These are phyloP conservation scores for Murraya paniculata DNA, from an alignment of 345 rosid species.

Conservation along the genomic window DNA sequence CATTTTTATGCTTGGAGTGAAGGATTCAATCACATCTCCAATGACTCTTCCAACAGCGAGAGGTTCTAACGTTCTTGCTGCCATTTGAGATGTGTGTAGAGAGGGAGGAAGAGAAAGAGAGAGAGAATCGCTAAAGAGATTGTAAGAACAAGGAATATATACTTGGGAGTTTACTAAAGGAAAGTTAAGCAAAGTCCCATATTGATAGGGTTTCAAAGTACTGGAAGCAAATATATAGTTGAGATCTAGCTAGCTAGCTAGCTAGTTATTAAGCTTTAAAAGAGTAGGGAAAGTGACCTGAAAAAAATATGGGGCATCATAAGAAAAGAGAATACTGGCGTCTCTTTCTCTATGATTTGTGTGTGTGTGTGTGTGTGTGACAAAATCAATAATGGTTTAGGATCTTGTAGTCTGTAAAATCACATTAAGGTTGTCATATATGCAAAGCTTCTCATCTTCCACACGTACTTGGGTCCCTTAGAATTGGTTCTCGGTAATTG, in stretches of 20 bases:
- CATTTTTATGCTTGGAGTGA: constrained; percentile 30
- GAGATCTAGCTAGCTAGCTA: constrained; percentile 3
- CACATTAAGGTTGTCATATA: background rate
- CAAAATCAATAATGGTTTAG: background rate
- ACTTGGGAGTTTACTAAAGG: background rate
- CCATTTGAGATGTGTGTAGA: background rate
- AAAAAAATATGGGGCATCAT: background rate
- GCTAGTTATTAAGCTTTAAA: background rate
- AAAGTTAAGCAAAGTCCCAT: background rate
- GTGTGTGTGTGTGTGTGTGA: background rate
- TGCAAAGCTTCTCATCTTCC: background rate
- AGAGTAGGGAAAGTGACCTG: background rate
- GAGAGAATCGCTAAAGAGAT: background rate
- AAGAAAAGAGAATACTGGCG: background rate
- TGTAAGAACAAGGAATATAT: background rate
- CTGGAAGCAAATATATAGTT: background rate
- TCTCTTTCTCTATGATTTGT: background rate
- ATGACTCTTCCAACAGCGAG: constrained; percentile 39
- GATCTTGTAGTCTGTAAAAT: background rate
- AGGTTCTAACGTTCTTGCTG: constrained; percentile 19
- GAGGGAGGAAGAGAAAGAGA: background rate
- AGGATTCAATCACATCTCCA: constrained; percentile 39
- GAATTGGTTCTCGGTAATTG: constrained; percentile 34
- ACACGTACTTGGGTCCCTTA: constrained; percentile 21
- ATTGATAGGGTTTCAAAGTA: constrained; percentile 8